These are phyloP conservation scores for Lentinula guzmanii DNA, from an alignment of 768 basidiomycete genomes.

Conservation along the genomic window DNA sequence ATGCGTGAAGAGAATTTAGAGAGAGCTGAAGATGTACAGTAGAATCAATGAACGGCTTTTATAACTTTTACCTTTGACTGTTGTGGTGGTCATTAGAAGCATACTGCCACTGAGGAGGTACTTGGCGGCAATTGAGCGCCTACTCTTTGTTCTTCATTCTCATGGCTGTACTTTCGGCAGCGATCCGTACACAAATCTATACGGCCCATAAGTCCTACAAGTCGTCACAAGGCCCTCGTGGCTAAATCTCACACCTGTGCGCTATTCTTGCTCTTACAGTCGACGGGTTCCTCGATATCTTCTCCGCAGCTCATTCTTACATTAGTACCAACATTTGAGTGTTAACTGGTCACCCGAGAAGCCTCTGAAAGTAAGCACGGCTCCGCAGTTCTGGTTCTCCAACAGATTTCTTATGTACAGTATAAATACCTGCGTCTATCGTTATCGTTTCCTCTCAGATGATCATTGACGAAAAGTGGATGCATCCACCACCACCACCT, in stretches of 20 bases:
- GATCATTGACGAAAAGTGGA: slow-evolving; percentile 9
- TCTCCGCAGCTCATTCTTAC: background rate
- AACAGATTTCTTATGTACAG: background rate
- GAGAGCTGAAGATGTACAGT: too few species aligned
- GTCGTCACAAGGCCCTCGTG: background rate
- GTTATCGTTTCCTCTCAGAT: background rate
- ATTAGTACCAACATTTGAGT: background rate
- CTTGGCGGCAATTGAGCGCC: too few species aligned
- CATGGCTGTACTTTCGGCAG: too few species aligned
- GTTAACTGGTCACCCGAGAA: background rate
- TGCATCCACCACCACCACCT: slow-evolving; percentile 6
- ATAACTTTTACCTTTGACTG: background rate
- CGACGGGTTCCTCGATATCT: background rate
- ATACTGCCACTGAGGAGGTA: too few species aligned
- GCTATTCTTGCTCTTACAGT: background rate
- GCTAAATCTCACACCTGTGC: background rate
- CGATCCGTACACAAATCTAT: too few species aligned
- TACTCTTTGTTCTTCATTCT: too few species aligned
- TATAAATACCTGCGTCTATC: background rate
- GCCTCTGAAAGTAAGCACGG: background rate
- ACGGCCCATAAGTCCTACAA: too few species aligned
- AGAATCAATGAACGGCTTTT: too few species aligned
- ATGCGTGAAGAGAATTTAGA: too few species aligned
- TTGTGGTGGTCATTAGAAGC: background rate
- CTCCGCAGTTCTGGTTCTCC: background rate